phyloP scores from a whole-genome alignment of 441 rosid genomes.

The Pelargonium fulgidum region DNA sequence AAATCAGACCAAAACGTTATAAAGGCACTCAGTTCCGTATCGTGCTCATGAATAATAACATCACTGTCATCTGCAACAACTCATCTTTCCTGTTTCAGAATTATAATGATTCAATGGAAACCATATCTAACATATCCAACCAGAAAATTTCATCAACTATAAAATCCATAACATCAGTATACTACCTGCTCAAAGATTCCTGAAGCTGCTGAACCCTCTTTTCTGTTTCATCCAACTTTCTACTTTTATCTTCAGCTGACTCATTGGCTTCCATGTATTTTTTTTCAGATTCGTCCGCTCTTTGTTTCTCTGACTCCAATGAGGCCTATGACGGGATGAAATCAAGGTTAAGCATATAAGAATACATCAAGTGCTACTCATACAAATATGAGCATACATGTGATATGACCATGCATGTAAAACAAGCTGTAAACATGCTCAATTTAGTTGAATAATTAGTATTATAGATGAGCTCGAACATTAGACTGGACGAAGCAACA shows the following conservation, averaged over 20 bases:
- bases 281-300: constrained; percentile 56
- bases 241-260: constrained; percentile 45
- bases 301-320: constrained; percentile 61
- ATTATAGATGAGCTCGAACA: too few species aligned
- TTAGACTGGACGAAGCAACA: too few species aligned
- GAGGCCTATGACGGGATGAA: constrained; percentile 35
- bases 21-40: not conserved
- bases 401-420: not conserved
- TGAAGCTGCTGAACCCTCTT: constrained; percentile 68
- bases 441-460: too few species aligned
- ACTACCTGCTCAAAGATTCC: constrained; percentile 73
- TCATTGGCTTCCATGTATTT: constrained; percentile 53
- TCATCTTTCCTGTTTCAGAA: constrained; percentile 2
- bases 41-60: constrained; percentile 6
- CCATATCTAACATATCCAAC: constrained; percentile 1
- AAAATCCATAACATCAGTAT: constrained; percentile 5
- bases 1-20: not conserved
- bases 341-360: constrained; percentile 6
- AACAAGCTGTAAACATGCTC: not conserved
- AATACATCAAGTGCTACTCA: constrained; percentile 9
- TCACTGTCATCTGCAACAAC: constrained; percentile 11
- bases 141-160: not conserved
- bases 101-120: constrained; percentile 3
- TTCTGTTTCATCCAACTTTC: constrained; percentile 72
- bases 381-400: not conserved